A percentile compares a stretch with the other conserved stretches of the same genome.
These are phyloP conservation scores for Caulochytrium protostelioides DNA, from an alignment of 371 early-diverging fungal genomes.

Conservation along the genomic window DNA sequence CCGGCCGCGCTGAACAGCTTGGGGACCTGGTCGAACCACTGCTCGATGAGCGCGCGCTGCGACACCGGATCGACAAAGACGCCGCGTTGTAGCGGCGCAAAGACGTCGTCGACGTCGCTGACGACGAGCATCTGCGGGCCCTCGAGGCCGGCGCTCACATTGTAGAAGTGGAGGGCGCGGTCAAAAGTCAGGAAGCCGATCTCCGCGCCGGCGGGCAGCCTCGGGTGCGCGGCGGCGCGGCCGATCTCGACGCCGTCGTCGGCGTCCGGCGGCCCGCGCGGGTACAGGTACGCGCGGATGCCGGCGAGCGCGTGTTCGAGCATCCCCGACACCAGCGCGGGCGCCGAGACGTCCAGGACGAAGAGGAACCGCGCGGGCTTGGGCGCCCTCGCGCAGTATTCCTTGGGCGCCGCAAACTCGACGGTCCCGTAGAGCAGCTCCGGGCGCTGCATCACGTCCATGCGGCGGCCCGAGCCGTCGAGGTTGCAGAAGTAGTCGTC, in stretches of 20 bases:
- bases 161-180: conserved; percentile 82
- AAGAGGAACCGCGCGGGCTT: conserved; percentile 51
- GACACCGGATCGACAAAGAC: conserved; percentile 61
- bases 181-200: conserved; percentile 83
- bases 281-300: conserved; percentile 43
- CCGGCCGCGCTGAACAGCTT: too few relatives aligned
- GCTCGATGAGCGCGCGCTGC: not conserved
- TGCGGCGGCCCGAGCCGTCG: conserved; percentile 70
- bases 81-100: conserved; percentile 73
- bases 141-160: conserved; percentile 49
- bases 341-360: conserved; percentile 81
- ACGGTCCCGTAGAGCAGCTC: conserved; percentile 70
- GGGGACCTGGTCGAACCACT: too few relatives aligned
- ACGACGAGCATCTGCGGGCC: conserved; percentile 91
- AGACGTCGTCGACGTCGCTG: conserved; percentile 69
- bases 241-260: not conserved
- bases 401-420: conserved; percentile 70
- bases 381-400: conserved; percentile 36
- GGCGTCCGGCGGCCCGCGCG: conserved; percentile 23
- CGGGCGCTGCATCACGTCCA: conserved; percentile 68
- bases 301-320: conserved; percentile 37
- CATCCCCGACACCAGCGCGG: conserved; percentile 62
- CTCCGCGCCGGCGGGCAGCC: conserved; percentile 26
- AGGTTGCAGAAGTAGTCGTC: conserved; percentile 73
- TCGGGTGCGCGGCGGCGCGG: not conserved